Evolutionary conservation across 2,329 filamentous ascomycete genomes (phyloP).

Genomic region (Talaromyces sp.): DNA sequence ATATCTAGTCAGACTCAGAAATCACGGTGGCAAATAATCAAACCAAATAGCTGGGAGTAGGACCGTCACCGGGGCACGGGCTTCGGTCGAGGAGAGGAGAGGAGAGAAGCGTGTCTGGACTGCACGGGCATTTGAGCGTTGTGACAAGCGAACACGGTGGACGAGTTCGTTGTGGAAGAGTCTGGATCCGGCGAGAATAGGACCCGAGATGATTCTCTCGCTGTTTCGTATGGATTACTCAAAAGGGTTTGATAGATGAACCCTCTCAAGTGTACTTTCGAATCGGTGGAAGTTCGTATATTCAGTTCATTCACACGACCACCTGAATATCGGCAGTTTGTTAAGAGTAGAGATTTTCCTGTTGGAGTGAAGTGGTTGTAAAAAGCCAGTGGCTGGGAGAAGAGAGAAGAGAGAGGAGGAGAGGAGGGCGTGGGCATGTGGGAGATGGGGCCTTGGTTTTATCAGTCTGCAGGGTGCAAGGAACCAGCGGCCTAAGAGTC

Average conservation of each 20-base stretch:
- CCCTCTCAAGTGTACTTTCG: neutral
- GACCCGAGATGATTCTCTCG: conserved; percentile 6
- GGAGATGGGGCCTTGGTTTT: conserved; percentile 11
- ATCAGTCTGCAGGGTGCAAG: conserved; percentile 12
- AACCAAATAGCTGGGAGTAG: conserved; percentile 24
- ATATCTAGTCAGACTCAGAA: conserved; percentile 41
- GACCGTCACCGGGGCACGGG: conserved; percentile 45
- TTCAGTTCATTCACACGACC: conserved; percentile 4
- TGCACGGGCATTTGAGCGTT: conserved; percentile 47
- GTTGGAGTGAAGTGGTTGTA: neutral
- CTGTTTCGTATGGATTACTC: neutral
- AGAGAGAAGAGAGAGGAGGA: conserved; percentile 3
- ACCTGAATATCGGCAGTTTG: conserved; percentile 1
- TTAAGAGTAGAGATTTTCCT: neutral
- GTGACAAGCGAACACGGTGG: conserved; percentile 18
- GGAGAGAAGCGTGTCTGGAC: conserved; percentile 37
- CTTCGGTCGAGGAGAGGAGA: conserved; percentile 41
- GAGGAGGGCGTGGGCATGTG: neutral
- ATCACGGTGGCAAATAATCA: conserved; percentile 15
- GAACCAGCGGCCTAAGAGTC: conserved; percentile 7
- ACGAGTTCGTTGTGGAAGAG: conserved; percentile 13
- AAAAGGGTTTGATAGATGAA: neutral
- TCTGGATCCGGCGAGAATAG: conserved; percentile 14
- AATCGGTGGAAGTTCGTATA: neutral
- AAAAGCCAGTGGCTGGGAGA: conserved; percentile 19